These are phyloP conservation scores for Trifolium pratense DNA, from an alignment of 306 rosid species.

Conservation along the genomic window DNA sequence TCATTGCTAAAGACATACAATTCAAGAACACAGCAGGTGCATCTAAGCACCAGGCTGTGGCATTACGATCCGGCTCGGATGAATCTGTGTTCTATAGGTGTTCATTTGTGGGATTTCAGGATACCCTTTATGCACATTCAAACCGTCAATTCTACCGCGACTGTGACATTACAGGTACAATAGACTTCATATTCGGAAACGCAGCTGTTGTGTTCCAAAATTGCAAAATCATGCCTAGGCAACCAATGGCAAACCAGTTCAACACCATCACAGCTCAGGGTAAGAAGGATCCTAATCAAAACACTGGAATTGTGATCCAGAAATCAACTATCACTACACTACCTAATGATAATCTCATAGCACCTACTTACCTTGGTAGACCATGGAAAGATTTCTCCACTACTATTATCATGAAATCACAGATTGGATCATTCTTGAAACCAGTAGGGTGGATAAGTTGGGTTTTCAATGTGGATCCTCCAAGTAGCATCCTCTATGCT, in stretches of 20 bases:
- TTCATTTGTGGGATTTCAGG: constrained; percentile 77
- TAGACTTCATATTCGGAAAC: constrained; percentile 94
- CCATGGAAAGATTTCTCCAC: constrained; percentile 93
- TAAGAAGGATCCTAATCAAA: constrained; percentile 76
- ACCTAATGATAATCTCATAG: constrained; percentile 50
- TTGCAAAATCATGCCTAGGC: constrained; percentile 75
- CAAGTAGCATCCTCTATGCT: constrained; percentile 64
- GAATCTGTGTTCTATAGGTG: constrained; percentile 68
- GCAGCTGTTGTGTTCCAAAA: constrained; percentile 78
- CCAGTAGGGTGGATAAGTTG: constrained; percentile 80
- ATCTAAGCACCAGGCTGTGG: constrained; percentile 88
- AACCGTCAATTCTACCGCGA: constrained; percentile 92
- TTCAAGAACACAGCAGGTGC: constrained; percentile 85
- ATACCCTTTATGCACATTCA: constrained; percentile 89
- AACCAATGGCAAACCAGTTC: constrained; percentile 78
- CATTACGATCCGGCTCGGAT: constrained; percentile 82
- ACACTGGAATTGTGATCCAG: constrained; percentile 82
- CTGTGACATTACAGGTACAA: constrained; percentile 79
- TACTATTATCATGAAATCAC: constrained; percentile 68
- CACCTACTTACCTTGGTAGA: constrained; percentile 79
- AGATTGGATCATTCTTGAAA: constrained; percentile 60
- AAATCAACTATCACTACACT: constrained; percentile 52
- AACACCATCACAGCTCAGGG: constrained; percentile 96
- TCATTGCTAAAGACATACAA: constrained; percentile 78
- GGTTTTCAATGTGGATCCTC: constrained; percentile 62